These are phyloP conservation scores for Haberlea rhodopensis DNA, from an alignment of 257 asterid genomes.

Conservation along the genomic window DNA sequence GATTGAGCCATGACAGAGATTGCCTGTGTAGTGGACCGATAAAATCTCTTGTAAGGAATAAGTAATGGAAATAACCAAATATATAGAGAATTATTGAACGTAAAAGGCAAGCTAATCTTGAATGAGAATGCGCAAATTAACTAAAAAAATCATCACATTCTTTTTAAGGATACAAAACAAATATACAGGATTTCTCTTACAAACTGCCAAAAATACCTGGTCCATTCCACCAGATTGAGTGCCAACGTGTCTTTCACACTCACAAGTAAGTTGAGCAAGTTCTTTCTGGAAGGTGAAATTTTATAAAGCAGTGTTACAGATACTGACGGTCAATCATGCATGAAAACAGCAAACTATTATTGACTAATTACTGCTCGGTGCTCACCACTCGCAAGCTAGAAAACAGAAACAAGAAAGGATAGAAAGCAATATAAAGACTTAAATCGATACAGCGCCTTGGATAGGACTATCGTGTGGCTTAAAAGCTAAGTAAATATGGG, in stretches of 20 bases:
- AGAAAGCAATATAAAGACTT: not conserved
- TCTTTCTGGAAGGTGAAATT: conserved; percentile 60
- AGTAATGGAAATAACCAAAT: conserved; percentile 8
- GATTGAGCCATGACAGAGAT: conserved; percentile 92
- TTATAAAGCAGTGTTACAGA: not conserved
- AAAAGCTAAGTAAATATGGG: not conserved
- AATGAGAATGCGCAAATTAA: not conserved
- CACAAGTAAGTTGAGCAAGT: conserved; percentile 93
- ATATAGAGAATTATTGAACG: not conserved
- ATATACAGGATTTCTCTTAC: not conserved
- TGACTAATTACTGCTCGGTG: no score
- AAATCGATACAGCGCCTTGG: not conserved
- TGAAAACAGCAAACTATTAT: no score
- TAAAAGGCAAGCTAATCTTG: no score
- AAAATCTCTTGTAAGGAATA: not conserved
- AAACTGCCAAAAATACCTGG: conserved; percentile 57
- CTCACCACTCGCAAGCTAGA: no score
- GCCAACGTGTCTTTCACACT: conserved; percentile 93
- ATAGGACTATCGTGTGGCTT: conserved; percentile 7
- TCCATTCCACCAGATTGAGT: conserved; percentile 99
- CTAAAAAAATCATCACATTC: not conserved
- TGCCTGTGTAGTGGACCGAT: conserved; percentile 50
- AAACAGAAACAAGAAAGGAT: no score
- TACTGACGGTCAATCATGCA: no score
- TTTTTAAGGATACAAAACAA: not conserved